Conservation (phyloP, 345 rosid genomes). For the Populus deltoides region DNA sequence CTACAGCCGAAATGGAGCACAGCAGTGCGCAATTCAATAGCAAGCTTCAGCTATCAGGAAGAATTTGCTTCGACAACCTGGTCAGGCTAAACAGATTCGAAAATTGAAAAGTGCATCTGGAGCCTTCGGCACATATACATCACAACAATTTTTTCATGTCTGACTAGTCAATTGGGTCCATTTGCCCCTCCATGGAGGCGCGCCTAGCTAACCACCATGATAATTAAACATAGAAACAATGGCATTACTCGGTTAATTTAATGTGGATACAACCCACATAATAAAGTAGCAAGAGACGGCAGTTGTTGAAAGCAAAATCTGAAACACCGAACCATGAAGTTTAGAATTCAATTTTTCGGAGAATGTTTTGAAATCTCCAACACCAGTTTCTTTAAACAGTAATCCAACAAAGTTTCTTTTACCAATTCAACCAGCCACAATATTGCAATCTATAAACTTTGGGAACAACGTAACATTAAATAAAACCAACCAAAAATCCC, state of each 20-base stretch:
- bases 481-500: constrained; percentile 22
- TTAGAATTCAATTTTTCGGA: not conserved
- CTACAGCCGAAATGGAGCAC: too few species aligned
- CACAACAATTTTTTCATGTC: too few species aligned
- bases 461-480: constrained; percentile 23
- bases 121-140: too few species aligned
- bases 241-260: not conserved
- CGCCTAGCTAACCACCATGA: not conserved
- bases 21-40: too few species aligned
- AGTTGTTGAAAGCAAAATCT: not conserved
- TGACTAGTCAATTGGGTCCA: too few species aligned
- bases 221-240: not conserved
- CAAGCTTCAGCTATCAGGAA: too few species aligned
- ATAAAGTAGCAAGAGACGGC: not conserved
- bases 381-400: constrained; percentile 1
- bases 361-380: constrained; percentile 6
- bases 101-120: too few species aligned
- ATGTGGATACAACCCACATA: not conserved
- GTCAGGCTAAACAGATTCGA: too few species aligned
- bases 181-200: not conserved
- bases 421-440: constrained; percentile 26
- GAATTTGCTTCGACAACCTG: too few species aligned
- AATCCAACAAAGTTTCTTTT: constrained; percentile 2
- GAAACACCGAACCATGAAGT: not conserved
- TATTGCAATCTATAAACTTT: constrained; percentile 16